Percentiles rank a stretch among this genome's conserved stretches.
These are phyloP conservation scores for Rubroboletus satanas DNA, from an alignment of 768 basidiomycete genomes.

Conservation along the genomic window DNA sequence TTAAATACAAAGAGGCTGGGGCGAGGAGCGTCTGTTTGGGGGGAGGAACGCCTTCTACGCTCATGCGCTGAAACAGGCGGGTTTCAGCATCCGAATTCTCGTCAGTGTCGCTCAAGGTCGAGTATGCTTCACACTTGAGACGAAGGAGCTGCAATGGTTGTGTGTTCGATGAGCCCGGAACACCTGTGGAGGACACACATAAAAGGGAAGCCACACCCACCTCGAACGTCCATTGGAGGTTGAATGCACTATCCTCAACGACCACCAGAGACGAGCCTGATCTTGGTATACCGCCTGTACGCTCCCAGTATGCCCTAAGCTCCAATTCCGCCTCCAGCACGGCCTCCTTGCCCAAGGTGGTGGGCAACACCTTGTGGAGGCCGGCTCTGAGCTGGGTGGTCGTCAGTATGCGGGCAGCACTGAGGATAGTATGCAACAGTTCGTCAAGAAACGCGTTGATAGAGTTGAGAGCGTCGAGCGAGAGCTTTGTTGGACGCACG, in stretches of 20 bases:
- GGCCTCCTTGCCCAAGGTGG: slow-evolving; percentile 85
- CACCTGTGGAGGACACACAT: neutral
- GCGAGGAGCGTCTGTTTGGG: slow-evolving; percentile 55
- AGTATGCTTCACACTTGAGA: slow-evolving; percentile 86
- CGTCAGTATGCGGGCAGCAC: slow-evolving; percentile 59
- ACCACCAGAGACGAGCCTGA: slow-evolving; percentile 27
- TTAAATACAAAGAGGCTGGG: slow-evolving; percentile 85
- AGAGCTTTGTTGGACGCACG: slow-evolving; percentile 85
- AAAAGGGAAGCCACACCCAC: slow-evolving; percentile 34
- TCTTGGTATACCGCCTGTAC: slow-evolving; percentile 43
- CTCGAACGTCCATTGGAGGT: slow-evolving; percentile 73
- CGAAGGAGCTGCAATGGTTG: slow-evolving; percentile 54
- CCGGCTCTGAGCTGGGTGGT: slow-evolving; percentile 73
- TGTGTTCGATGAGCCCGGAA: slow-evolving; percentile 11
- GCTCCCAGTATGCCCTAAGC: slow-evolving; percentile 83
- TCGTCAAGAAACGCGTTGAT: slow-evolving; percentile 86
- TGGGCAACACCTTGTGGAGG: slow-evolving; percentile 69
- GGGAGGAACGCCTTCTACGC: slow-evolving; percentile 47
- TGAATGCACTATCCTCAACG: slow-evolving; percentile 57
- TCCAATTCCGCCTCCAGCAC: slow-evolving; percentile 92
- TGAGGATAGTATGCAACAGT: slow-evolving; percentile 70
- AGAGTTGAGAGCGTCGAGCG: slow-evolving; percentile 67
- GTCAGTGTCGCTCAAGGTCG: slow-evolving; percentile 75
- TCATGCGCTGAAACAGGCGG: slow-evolving; percentile 61
- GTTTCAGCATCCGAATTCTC: slow-evolving; percentile 67